Evolutionary conservation across 768 basidiomycete species (phyloP), one percentile per base, ranked within the genome.

Genomic region (Termitomyces titanicus): DNA sequence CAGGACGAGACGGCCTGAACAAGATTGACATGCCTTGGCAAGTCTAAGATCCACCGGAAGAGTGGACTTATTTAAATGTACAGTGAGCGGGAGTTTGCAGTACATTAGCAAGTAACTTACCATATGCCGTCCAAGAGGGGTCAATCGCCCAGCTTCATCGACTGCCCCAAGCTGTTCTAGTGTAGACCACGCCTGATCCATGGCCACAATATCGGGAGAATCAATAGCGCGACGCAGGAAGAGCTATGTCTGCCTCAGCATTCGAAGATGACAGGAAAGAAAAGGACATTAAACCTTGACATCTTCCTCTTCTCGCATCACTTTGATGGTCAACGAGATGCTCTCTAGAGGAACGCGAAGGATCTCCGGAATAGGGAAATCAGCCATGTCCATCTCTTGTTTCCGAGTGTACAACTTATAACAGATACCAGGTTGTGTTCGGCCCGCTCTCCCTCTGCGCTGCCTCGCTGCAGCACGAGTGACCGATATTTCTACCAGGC

Each of bases 21-120:
- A 25, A 27, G 29, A 25, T 17, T 39, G 25, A 20, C 63, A 12
- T 53, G 89, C 89, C 78, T 97, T 98, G 8, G 84, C 92, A 25
- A 98, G 78, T 38, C 92, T 80, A 10, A 95, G 73, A 69, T 98
- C 95, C 13, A 96, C 74, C 1, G 94, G 94, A n/a, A 97, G 78
- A 70, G 86, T 79, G 2, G 90, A 79, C 90, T 94, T 62, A 12
- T n/a, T n/a, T n/a, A n/a, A n/a, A 55, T 24, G 51, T 35, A 31
- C 24, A 20, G 27, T 63, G 13, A 59, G 50, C 18, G 48, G 5
- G 44, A 31, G 47, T 25, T 35, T 11, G 27, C 34, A 35, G 11
- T 24, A 11, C 25, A 55, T 47, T 15, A 35, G 17, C 15, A 18
- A 52, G 4, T 2, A 62, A 44, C 78, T 54, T 59, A 85, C 88